Percentiles rank a stretch among this genome's conserved stretches.
Conservation (phyloP, 192 early-diverging fungal species). For the Linnemannia exigua region DNA sequence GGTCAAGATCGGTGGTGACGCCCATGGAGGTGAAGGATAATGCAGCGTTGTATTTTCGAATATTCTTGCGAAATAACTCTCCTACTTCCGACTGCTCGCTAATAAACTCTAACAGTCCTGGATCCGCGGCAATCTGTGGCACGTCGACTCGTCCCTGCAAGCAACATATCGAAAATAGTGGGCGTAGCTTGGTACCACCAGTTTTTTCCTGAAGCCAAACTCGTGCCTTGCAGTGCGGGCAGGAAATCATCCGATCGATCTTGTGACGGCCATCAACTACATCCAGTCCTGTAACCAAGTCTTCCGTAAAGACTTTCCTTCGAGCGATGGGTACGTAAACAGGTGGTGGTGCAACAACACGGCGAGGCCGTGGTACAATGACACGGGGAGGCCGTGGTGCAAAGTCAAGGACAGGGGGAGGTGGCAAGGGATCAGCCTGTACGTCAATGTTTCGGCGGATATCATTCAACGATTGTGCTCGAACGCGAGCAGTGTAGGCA, state of each 20-base stretch:
- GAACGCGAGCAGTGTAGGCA: not conserved
- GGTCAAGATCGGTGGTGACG: not conserved
- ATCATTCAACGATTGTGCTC: not conserved
- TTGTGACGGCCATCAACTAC: slow-evolving; percentile 1
- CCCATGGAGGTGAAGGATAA: slow-evolving; percentile 51
- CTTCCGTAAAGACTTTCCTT: slow-evolving; percentile 11
- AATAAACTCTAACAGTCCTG: not conserved
- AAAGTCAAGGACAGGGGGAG: not conserved
- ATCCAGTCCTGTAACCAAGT: slow-evolving; percentile 13
- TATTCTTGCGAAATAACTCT: slow-evolving; percentile 12
- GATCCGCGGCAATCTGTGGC: slow-evolving; percentile 3
- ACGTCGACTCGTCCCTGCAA: not conserved
- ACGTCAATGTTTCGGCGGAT: not conserved
- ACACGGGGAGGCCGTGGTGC: not conserved
- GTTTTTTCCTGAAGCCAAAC: slow-evolving; percentile 18
- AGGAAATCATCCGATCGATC: not conserved
- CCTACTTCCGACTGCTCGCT: not conserved
- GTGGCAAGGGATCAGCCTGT: not conserved
- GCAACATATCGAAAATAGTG: slow-evolving; percentile 25
- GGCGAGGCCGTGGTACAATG: too few relatives aligned
- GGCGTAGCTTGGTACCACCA: not conserved
- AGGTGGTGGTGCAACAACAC: slow-evolving; percentile 6
- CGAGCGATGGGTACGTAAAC: not conserved
- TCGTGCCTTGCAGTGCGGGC: slow-evolving; percentile 24
- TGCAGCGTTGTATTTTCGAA: slow-evolving; percentile 36